A percentile compares a stretch with the other conserved stretches of the same genome.
phyloP scores from a whole-genome alignment of 306 rosid genomes.

The Citrullus colocynthis region DNA sequence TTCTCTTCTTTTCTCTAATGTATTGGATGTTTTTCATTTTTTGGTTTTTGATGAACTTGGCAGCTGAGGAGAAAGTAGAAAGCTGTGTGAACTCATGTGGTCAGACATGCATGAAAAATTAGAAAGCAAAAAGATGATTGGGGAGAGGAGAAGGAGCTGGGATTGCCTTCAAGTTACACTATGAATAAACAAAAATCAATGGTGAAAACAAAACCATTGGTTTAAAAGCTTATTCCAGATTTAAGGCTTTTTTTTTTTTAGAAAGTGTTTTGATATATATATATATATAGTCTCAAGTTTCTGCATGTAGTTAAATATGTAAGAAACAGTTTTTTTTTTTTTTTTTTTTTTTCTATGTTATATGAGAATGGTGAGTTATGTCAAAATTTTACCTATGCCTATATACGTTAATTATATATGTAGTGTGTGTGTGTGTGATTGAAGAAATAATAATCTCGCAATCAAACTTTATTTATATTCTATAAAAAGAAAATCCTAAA shows the following conservation, averaged over 20 bases:
- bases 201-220: background rate
- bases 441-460: background rate
- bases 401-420: background rate
- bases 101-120: constrained; percentile 4
- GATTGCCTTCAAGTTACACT: background rate
- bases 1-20: no score
- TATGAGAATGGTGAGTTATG: background rate
- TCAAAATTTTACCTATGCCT: background rate
- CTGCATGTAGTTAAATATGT: background rate
- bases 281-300: background rate
- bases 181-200: background rate
- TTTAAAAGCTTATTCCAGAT: background rate
- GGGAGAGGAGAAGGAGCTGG: background rate
- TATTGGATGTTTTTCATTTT: no score
- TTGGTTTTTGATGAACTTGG: background rate
- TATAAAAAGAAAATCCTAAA: background rate
- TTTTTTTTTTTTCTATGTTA: background rate
- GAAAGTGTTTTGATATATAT: no score
- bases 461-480: background rate
- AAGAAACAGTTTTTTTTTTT: background rate
- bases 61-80: constrained; percentile 28
- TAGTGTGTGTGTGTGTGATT: background rate
- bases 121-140: background rate
- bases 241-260: background rate
- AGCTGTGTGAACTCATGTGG: constrained; percentile 35